A percentile compares a stretch with the other conserved stretches of the same genome.
Evolutionary conservation across 805 yeast genomes (phyloP).

Genomic region (Spathaspora passalidarum): DNA sequence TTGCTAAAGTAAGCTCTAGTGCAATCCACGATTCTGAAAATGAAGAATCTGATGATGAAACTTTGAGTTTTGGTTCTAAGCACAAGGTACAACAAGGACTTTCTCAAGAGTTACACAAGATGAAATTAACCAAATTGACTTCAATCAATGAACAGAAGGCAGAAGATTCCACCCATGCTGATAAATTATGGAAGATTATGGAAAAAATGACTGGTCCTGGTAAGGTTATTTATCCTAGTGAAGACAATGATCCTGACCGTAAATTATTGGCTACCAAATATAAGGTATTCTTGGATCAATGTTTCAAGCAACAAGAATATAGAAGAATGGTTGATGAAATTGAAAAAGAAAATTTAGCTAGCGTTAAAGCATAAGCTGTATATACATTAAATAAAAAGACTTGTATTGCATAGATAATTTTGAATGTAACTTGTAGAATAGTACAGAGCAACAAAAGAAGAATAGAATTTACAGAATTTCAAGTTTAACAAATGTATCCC

Average conservation of each 20-base stretch:
- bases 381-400: background rate
- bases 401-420: too few relatives aligned
- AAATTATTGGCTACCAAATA: constrained; percentile 74
- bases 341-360: constrained; percentile 18
- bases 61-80: constrained; percentile 60
- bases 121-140: constrained; percentile 41
- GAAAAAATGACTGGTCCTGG: constrained; percentile 80
- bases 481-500: too few relatives aligned
- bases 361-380: background rate
- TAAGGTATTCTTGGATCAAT: constrained; percentile 83
- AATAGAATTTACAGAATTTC: too few relatives aligned
- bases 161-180: constrained; percentile 40
- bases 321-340: constrained; percentile 63
- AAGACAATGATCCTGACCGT: constrained; percentile 59
- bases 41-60: constrained; percentile 47
- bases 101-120: constrained; percentile 38
- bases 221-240: constrained; percentile 67
- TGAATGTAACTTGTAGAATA: too few relatives aligned
- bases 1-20: background rate
- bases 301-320: constrained; percentile 74
- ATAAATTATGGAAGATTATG: constrained; percentile 85
- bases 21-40: constrained; percentile 23
- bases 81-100: constrained; percentile 52
- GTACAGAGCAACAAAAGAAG: too few relatives aligned
- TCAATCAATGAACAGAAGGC: constrained; percentile 19